These are phyloP conservation scores for Paralagenidium karlingii DNA, from an alignment of 352 stramenopile species.

Conservation along the genomic window DNA sequence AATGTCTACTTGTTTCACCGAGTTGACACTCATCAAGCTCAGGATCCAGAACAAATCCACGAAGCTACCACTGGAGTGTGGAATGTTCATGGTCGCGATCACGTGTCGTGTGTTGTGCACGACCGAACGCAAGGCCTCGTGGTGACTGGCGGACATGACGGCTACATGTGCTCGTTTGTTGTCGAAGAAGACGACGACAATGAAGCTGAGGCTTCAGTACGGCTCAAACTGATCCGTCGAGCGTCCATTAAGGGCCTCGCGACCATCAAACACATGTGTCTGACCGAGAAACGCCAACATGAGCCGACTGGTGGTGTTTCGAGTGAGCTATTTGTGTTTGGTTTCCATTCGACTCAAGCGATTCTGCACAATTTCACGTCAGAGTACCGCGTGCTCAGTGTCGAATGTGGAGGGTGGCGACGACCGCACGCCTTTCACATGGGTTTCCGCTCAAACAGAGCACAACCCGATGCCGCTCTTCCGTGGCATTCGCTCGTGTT, in stretches of 20 bases:
- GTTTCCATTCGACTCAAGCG: slow-evolving; percentile 62
- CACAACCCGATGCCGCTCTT: too few relatives aligned
- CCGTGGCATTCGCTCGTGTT: slow-evolving; percentile 57
- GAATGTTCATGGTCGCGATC: slow-evolving; percentile 45
- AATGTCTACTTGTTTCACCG: slow-evolving; percentile 55
- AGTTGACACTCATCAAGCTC: not conserved
- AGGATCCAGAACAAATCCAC: not conserved
- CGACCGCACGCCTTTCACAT: slow-evolving; percentile 49
- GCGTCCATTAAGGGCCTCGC: slow-evolving; percentile 68
- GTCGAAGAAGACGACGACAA: slow-evolving; percentile 10
- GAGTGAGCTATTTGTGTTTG: slow-evolving; percentile 65
- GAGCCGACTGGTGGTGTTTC: too few relatives aligned
- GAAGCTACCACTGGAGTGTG: slow-evolving; percentile 22
- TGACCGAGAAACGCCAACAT: slow-evolving; percentile 5
- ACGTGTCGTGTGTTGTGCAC: slow-evolving; percentile 48
- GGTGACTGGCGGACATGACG: slow-evolving; percentile 67
- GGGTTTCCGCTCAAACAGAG: not conserved
- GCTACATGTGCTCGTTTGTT: slow-evolving; percentile 57
- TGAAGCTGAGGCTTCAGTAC: slow-evolving; percentile 13
- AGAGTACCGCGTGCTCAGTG: slow-evolving; percentile 59
- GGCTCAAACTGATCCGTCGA: slow-evolving; percentile 15
- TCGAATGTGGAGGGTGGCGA: slow-evolving; percentile 75
- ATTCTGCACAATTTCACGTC: slow-evolving; percentile 63
- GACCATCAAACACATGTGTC: slow-evolving; percentile 60
- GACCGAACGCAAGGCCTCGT: slow-evolving; percentile 14